A percentile compares a stretch with the other conserved stretches of the same genome.
Evolutionary conservation across 371 early-diverging fungal genomes (phyloP).

Genomic region (Actinomortierella wolfii): DNA sequence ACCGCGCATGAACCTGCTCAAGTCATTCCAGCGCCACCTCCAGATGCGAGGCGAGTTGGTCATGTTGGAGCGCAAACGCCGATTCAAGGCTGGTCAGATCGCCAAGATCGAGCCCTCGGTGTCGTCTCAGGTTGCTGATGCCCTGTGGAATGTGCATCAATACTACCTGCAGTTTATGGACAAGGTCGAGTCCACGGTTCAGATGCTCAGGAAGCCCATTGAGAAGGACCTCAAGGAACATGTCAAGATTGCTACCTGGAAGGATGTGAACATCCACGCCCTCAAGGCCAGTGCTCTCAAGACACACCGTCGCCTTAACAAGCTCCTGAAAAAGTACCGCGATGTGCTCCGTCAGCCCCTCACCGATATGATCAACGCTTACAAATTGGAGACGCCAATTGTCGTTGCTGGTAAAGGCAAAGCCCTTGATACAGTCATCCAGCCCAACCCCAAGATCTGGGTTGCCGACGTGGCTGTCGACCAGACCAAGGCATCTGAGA

Average conservation of each 20-base stretch:
- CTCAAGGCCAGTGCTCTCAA: slow-evolving; percentile 88
- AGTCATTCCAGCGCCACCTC: slow-evolving; percentile 74
- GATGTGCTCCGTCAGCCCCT: slow-evolving; percentile 76
- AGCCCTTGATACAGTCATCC: slow-evolving; percentile 27
- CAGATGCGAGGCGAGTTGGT: slow-evolving; percentile 45
- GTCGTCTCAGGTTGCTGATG: slow-evolving; percentile 45
- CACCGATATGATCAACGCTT: slow-evolving; percentile 71
- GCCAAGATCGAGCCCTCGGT: slow-evolving; percentile 13
- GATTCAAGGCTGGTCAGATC: slow-evolving; percentile 12
- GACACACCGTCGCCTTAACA: slow-evolving; percentile 89
- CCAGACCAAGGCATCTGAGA: slow-evolving; percentile 11
- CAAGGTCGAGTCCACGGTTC: slow-evolving; percentile 58
- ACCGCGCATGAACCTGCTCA: slow-evolving; percentile 77
- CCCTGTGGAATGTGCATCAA: slow-evolving; percentile 62
- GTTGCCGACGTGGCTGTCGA: slow-evolving; percentile 22
- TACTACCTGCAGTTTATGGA: slow-evolving; percentile 84
- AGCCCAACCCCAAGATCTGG: slow-evolving; percentile 33
- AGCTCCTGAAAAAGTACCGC: slow-evolving; percentile 88
- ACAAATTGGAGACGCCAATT: slow-evolving; percentile 54
- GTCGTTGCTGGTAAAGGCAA: slow-evolving; percentile 40
- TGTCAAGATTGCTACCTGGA: slow-evolving; percentile 96
- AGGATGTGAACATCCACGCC: slow-evolving; percentile 95
- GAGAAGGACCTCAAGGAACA: slow-evolving; percentile 89
- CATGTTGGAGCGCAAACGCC: slow-evolving; percentile 30
- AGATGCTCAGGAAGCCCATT: slow-evolving; percentile 72